Base-by-base conservation (phyloP, 768 basidiomycete genomes). In the Fomitopsis serialis region DNA sequence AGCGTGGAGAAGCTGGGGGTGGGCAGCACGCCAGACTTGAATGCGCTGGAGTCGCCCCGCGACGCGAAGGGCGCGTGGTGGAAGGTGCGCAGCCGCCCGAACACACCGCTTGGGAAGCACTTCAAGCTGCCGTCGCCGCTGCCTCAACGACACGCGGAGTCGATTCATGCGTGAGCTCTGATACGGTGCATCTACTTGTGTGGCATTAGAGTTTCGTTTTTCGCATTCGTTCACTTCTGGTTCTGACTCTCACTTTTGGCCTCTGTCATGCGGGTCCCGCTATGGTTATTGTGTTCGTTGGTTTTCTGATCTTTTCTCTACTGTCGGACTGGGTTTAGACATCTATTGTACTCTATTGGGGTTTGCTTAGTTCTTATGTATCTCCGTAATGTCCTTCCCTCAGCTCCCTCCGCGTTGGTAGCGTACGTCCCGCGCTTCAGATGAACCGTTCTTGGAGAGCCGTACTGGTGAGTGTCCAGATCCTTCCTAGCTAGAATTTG, bases 51-150 rank as follows among this genome's bases (percentile, higher is more conserved):
- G 45, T 42, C 32, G 34, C 53, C 29, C 29, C 22, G 23, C 10
- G 51, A 8, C 37, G 54, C 27, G 48, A 52, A 25, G 45, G 54
- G 25, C 54, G 58, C 43, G 21, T 61, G 60, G 60, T 61, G 60
- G 58, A 55, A 58, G 48, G 52, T 61, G 43, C 60, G 61, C 12
- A 61, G 53, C 49, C 54, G 50, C 8, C 62, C 61, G 36, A 49
- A 24, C n/a, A 58, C 59, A n/a, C 56, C 62, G 2, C 19, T 50
- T 2, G 10, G 17, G 13, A 37, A 47, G 35, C 32, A 40, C 2
- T 56, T 59, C 54, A 51, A 54, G 22, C 49, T 55, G 9, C 27
- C 50, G 37, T 40, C 37, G 37, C 37, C 37, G 37, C 37, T 40
- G 8, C 37, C 37, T 5, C 37, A 15, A 17, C 37, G 37, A 4